Evolutionary conservation across 176 grass and related monocot genomes (phyloP).

Genomic region (Zoysia japonica): DNA sequence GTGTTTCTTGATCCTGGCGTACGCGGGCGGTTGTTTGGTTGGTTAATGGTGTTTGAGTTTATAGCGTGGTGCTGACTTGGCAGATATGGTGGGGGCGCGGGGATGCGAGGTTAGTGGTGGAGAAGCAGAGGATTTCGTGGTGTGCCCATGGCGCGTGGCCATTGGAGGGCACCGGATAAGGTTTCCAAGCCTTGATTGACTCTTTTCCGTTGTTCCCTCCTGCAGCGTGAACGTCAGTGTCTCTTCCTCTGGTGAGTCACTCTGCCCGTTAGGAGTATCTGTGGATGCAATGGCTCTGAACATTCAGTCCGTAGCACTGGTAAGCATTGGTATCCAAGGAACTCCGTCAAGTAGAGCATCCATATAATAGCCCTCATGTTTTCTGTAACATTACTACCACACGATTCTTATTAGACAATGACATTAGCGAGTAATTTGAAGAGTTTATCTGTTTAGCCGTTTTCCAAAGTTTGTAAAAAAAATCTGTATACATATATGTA

Average conservation of each 20-base stretch:
- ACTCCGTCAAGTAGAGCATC: too few relatives aligned
- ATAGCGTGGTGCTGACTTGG: slow-evolving; percentile 43
- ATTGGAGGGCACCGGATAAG: slow-evolving; percentile 70
- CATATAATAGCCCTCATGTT: too few relatives aligned
- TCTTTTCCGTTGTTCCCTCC: too few relatives aligned
- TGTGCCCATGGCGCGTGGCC: slow-evolving; percentile 42
- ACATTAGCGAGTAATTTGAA: too few relatives aligned
- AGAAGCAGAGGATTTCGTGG: slow-evolving; percentile 22
- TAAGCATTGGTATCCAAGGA: too few relatives aligned
- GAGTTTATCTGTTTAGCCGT: not conserved
- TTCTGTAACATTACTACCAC: too few relatives aligned
- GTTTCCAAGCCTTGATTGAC: slow-evolving; percentile 31
- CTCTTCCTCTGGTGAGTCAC: not conserved
- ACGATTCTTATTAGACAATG: too few relatives aligned
- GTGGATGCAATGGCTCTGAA: not conserved
- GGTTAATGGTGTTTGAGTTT: slow-evolving; percentile 22
- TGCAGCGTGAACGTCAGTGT: not conserved
- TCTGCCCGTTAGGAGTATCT: not conserved
- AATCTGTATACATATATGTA: not conserved
- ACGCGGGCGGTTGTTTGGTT: not conserved
- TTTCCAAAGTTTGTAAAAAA: not conserved
- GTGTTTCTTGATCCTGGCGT: slow-evolving; percentile 20
- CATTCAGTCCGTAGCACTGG: not conserved
- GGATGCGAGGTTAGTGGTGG: slow-evolving; percentile 44
- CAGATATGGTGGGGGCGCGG: slow-evolving; percentile 36